Evolutionary conservation across 2,329 filamentous ascomycete genomes (phyloP).

Genomic region (Xylaria polymorpha): DNA sequence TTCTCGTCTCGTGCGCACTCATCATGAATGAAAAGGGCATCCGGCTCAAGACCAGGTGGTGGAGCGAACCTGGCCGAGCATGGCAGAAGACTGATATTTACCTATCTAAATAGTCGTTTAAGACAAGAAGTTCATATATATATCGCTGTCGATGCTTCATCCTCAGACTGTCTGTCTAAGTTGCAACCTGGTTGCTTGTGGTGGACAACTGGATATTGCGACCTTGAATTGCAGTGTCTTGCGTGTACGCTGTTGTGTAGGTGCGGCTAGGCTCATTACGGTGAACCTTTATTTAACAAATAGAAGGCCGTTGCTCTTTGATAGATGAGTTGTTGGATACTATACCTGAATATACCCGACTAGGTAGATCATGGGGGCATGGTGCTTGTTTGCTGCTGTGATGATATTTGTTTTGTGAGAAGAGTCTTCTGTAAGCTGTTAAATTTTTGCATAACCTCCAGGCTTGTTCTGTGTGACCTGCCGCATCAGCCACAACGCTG

Average conservation of each 20-base stretch:
- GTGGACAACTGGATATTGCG: background rate
- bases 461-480: constrained; percentile 15
- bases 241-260: background rate
- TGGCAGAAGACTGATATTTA: constrained; percentile 51
- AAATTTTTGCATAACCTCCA: background rate
- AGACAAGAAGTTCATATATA: background rate
- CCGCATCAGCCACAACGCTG: constrained; percentile 16
- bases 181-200: background rate
- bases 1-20: constrained; percentile 52
- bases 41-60: constrained; percentile 55
- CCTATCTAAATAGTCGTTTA: background rate
- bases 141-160: background rate
- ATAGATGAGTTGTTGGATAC: background rate
- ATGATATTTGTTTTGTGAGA: background rate
- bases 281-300: background rate
- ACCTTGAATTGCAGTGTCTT: background rate
- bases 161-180: background rate
- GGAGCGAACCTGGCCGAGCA: constrained; percentile 52
- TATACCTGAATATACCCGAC: background rate
- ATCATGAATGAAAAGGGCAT: constrained; percentile 41
- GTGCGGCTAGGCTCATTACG: background rate
- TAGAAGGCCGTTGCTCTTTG: background rate
- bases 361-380: background rate
- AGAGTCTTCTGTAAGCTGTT: background rate
- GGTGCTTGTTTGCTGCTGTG: background rate